Base-by-base conservation (phyloP, 805 yeast species). In the Saccharomycopsis fodiens region DNA sequence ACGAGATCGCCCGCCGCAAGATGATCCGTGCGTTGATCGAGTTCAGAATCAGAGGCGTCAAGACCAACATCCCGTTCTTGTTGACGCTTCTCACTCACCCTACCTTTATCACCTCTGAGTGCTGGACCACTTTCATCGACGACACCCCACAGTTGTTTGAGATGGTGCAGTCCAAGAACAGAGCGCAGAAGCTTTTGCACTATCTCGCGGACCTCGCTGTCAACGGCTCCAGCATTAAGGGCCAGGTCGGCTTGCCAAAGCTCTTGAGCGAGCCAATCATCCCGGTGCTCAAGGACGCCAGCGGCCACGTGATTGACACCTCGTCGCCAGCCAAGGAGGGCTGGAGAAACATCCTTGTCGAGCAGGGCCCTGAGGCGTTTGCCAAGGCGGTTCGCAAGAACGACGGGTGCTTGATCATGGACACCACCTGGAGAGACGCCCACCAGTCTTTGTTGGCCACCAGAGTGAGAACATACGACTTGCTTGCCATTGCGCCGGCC, bases 361-460 rank as follows among this genome's bases (percentile, higher is more conserved):
- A 78, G 56, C 72, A 82, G 56, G 98, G 98, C 47, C 95, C 98
- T 25, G 93, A 75, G 45, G 85, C 71, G 27, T 93, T 93, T 61
- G 96, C 97, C 56, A 74, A 81, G 68, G 82, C 85, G 58, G 95
- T 93, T 49, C 79, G 97, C 64, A 65, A 69, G 15, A 80, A 78
- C 68, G 70, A 85, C 45, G 98, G 98, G 59, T 82, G 95, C 55
- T 72, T 93, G 64, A 69, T 93, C 58, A 93, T 94, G 86, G 99
- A 93, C 66, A 93, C 99, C 45, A 93, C 99, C 7, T 93, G 99
- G 99, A 87, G 99, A 79, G 99, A 93, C 67, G 98, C 98, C 31
- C 98, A 93, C 69, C 99, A 93, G 73, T 89, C 97, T 20, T 70
- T 93, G 57, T 74, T 93, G 60, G 99, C 99, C 7, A 93, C 99